Conservation (phyloP, 2,329 filamentous ascomycete genomes). For the Lecanicillium sp. region DNA sequence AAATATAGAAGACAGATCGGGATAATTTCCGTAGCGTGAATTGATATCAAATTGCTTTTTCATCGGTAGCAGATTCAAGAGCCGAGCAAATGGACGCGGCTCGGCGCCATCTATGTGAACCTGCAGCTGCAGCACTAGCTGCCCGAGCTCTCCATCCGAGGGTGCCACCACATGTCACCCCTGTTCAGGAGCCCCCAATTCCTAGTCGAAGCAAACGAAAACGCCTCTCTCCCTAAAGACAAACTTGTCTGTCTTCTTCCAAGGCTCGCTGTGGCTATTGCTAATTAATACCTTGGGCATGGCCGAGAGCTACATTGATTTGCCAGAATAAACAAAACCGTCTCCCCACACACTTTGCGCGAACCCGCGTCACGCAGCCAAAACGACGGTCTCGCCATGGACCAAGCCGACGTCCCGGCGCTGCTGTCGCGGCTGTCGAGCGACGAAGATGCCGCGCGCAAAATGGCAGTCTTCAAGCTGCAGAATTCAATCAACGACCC, state of each 20-base stretch:
- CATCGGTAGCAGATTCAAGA: too few species aligned
- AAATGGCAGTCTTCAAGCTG: constrained; percentile 98
- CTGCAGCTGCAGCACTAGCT: too few species aligned
- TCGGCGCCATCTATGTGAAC: too few species aligned
- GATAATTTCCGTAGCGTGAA: too few species aligned
- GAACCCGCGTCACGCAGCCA: background rate
- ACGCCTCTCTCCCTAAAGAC: too few species aligned
- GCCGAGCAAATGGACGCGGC: too few species aligned
- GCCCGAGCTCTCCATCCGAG: too few species aligned
- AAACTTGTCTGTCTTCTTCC: background rate
- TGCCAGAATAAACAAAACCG: background rate
- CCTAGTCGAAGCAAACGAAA: too few species aligned
- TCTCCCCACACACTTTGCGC: background rate
- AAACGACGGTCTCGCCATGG: constrained; percentile 33
- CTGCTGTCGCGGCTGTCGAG: constrained; percentile 56
- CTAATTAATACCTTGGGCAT: background rate
- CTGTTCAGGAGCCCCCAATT: too few species aligned
- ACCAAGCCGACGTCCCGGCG: constrained; percentile 59
- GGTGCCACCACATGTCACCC: too few species aligned
- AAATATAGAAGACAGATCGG: too few species aligned
- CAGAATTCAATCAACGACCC: constrained; percentile 93
- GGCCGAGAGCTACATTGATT: background rate
- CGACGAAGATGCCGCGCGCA: constrained; percentile 82
- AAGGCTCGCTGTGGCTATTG: background rate
- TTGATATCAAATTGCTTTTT: too few species aligned